Conservation (phyloP, 2,329 filamentous ascomycete genomes). For the Alternaria alternata region DNA sequence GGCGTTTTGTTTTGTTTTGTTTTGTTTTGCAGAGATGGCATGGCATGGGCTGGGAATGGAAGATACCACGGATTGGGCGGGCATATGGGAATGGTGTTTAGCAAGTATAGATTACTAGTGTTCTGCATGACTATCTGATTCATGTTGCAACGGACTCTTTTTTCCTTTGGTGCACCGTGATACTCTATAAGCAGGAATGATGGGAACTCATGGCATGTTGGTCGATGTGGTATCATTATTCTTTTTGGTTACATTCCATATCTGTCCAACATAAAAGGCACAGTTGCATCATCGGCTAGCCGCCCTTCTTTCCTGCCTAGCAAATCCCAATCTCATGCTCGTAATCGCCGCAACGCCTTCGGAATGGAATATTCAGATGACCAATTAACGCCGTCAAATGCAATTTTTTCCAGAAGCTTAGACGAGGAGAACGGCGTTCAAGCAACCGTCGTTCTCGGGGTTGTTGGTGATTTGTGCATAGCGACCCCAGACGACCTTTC, state of each 20-base stretch:
- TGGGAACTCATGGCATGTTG: background rate
- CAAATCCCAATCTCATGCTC: background rate
- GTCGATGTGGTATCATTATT: background rate
- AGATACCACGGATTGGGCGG: slow-evolving; percentile 22
- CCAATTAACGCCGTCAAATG: slow-evolving; percentile 25
- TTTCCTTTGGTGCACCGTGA: background rate
- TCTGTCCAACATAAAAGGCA: background rate
- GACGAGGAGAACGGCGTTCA: slow-evolving; percentile 50
- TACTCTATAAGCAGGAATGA: background rate
- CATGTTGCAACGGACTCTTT: background rate
- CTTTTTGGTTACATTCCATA: background rate
- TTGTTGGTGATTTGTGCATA: slow-evolving; percentile 51
- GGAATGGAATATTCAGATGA: slow-evolving; percentile 1
- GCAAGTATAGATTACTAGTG: background rate
- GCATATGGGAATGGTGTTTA: background rate
- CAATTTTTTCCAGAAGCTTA: slow-evolving; percentile 25
- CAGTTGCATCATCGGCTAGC: background rate
- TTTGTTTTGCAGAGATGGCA: background rate
- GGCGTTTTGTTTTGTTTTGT: background rate
- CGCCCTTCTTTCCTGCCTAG: background rate
- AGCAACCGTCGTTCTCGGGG: slow-evolving; percentile 51
- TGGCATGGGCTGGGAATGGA: background rate
- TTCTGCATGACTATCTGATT: background rate
- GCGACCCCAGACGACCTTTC: slow-evolving; percentile 68
- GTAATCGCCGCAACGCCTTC: slow-evolving; percentile 17